Conservation (phyloP, 169 alveolate species). For the Miamiensis avidus region DNA sequence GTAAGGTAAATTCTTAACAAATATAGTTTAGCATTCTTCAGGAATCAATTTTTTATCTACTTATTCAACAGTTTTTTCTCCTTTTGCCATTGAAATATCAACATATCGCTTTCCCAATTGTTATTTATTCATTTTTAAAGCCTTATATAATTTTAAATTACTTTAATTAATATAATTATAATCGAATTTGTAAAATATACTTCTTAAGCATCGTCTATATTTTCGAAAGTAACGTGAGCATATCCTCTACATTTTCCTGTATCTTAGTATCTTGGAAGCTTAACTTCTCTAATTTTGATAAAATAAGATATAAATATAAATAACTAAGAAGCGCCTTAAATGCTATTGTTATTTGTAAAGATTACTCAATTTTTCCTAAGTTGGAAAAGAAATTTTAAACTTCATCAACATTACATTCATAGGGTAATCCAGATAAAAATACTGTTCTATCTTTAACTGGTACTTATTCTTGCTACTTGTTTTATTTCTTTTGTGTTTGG, state of each 20-base stretch:
- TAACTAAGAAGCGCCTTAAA: too few relatives aligned
- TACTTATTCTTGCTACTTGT: too few relatives aligned
- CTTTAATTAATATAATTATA: too few relatives aligned
- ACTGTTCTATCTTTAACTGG: not conserved
- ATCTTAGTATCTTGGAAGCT: conserved; percentile 30
- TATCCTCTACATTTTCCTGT: conserved; percentile 26
- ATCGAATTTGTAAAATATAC: not conserved
- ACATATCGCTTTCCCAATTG: not conserved
- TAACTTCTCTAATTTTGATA: not conserved
- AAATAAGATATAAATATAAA: too few relatives aligned
- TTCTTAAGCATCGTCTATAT: not conserved
- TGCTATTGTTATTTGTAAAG: too few relatives aligned
- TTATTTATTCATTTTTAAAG: too few relatives aligned
- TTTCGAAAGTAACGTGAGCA: conserved; percentile 25
- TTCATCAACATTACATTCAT: conserved; percentile 16
- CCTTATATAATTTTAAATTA: not conserved
- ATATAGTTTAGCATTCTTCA: conserved; percentile 36
- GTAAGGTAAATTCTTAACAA: conserved; percentile 29
- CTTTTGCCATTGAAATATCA: not conserved
- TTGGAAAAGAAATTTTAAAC: conserved; percentile 13
- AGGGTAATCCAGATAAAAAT: conserved; percentile 30
- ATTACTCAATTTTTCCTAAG: conserved; percentile 19
- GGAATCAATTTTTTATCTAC: conserved; percentile 3
- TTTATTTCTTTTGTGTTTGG: not conserved
- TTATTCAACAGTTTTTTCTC: not conserved